Base-by-base conservation (phyloP, 176 grass and related monocot species). In the Avena sativa region DNA sequence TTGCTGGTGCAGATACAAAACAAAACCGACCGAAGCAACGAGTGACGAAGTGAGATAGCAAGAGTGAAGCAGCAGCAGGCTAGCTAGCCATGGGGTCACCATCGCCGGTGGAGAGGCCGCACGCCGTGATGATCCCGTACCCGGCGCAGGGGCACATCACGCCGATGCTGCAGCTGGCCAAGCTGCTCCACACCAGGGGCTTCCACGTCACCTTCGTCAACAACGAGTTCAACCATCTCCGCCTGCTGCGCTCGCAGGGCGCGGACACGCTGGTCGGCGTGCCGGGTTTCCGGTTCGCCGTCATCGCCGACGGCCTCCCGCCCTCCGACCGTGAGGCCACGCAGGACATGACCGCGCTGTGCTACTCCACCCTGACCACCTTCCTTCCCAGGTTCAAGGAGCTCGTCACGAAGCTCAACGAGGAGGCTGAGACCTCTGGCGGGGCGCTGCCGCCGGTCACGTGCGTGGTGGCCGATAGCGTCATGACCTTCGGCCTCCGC, bases 131-230 rank as follows among this genome's bases (percentile, higher is more conserved):
- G 66, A 52, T 94, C 15, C 92, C 92, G 26, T 94, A 75, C 68
- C 87, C 92, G 59, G 64, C 90, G 57, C 84, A 86, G 83, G 88
- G 92, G 12, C 92, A 94, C 79, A 53, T 92, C 20, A 92, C 83
- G 9, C 92, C 90, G 58, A 94, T 94, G 90, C 87, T 92, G 79
- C 85, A 90, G 80, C 81, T 94, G 12, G 89, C 64, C 25, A 92
- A 94, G 87, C 59, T 92, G 51, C 93, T 94, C 88, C 85, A 94
- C 83, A 5, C 1, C 81, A 48, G 86, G 32, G 90, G 87, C 43
- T 94, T 94, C 80, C 68, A 88, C 87, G 50, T 92, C 82, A 94
- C 93, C 82, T 94, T 94, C 68, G 84, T 94, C 86, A 92, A 92
- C 84, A 57, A 85, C 50, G 84, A 92, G 84, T 94, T 75, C 87